A percentile compares a stretch with the other conserved stretches of the same genome.
These are phyloP conservation scores for Colletotrichum euphorbiae DNA, from an alignment of 2,329 filamentous ascomycete genomes.

Conservation along the genomic window DNA sequence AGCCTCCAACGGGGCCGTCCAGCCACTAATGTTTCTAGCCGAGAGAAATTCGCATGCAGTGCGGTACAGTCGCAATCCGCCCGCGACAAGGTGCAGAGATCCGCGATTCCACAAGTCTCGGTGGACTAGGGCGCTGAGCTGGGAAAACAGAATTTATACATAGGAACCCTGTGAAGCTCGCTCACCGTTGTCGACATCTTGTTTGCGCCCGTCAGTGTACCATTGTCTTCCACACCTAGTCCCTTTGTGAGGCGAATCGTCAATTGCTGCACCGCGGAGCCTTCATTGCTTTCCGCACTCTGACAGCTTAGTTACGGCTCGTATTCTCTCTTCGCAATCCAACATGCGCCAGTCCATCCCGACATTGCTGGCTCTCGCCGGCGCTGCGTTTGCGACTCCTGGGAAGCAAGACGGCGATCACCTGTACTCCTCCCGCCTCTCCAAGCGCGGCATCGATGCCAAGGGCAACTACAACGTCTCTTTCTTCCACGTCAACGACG, in stretches of 20 bases:
- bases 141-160: slow-evolving; percentile 7
- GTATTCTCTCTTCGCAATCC: neutral
- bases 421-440: slow-evolving; percentile 60
- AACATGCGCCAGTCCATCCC: slow-evolving; percentile 31
- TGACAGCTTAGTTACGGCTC: neutral
- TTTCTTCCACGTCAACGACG: slow-evolving; percentile 78
- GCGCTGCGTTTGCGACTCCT: slow-evolving; percentile 47
- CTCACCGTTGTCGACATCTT: neutral
- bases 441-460: slow-evolving; percentile 62
- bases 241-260: slow-evolving; percentile 2
- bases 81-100: neutral
- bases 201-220: neutral
- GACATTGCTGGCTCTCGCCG: slow-evolving; percentile 42
- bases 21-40: slow-evolving; percentile 24
- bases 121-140: neutral
- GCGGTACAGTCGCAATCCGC: slow-evolving; percentile 6
- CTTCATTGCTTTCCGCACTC: slow-evolving; percentile 23
- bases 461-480: slow-evolving; percentile 67
- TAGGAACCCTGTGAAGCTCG: slow-evolving; percentile 12
- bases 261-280: slow-evolving; percentile 19
- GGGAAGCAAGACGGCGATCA: slow-evolving; percentile 55
- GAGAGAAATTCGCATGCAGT: neutral
- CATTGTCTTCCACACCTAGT: neutral
- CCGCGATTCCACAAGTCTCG: slow-evolving; percentile 1
- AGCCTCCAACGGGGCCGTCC: neutral